Base-by-base conservation (phyloP, 1,284 basidiomycete genomes). In the Exobasidium rhododendri region DNA sequence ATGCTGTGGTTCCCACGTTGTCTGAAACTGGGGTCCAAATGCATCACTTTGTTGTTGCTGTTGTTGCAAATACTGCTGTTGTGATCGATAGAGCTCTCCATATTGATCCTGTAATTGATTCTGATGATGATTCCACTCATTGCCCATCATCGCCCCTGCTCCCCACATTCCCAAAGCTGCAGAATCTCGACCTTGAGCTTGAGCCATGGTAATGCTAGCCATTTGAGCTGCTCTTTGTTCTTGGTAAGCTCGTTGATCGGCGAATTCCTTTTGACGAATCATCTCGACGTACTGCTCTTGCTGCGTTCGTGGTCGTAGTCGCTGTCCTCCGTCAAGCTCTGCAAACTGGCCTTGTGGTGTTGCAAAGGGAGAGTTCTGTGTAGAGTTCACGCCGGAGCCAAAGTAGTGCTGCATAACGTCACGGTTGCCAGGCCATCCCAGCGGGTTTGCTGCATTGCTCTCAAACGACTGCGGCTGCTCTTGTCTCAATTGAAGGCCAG, bases 281-380 rank as follows among this genome's bases (percentile, higher is more conserved):
- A 51, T 35, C 30, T 31, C 40, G 6, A 30, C 58, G 17, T 57
- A 29, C 13, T 61, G 59, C 3, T 32, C 30, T 11, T 57, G 56
- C 22, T 55, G 54, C 17, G 68, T 49, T 46, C 62, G 54, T 55
- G 58, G 70, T 22, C 58, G 63, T 4, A 56, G 49, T 6, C 45
- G 46, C 2, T 50, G 46, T 26, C 47, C 26, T 4, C 5, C 47
- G 28, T 50, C 3, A 50, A 50, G 47, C n/a, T 50, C 47, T 4
- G 26, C 20, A 24, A 50, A 50, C 2, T 20, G 47, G 28, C 20
- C 14, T 24, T 20, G 4, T 20, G 47, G 47, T 24, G 47, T 50
- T 14, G 20, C 47, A 24, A 50, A 50, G 14, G 47, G 47, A 4
- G 47, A 50, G 28, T 13, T 40, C 10, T 40, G 35, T 10, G 10